Percentiles rank a stretch among this genome's conserved stretches.
Evolutionary conservation across 352 stramenopile genomes (phyloP).

Genomic region (Phytophthora melonis): DNA sequence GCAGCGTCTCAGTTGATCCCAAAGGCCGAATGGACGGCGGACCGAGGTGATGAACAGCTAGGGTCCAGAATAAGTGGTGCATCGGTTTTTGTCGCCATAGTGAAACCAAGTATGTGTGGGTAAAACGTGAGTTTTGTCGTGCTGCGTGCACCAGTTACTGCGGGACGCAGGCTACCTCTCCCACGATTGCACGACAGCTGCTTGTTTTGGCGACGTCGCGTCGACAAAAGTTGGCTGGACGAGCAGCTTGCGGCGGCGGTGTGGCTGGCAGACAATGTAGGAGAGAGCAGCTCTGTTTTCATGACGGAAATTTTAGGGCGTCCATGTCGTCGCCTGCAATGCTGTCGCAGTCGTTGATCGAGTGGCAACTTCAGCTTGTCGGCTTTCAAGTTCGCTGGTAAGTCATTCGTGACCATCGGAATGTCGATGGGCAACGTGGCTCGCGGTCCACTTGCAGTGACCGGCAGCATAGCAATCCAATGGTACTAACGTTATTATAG

Average conservation of each 20-base stretch:
- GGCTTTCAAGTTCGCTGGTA: no score
- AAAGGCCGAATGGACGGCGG: slow-evolving; percentile 19
- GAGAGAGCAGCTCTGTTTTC: no score
- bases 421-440: no score
- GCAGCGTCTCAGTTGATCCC: slow-evolving; percentile 14
- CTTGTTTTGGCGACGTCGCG: background rate
- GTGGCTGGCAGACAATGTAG: no score
- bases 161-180: background rate
- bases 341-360: no score
- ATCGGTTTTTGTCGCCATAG: slow-evolving; percentile 13
- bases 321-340: background rate
- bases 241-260: background rate
- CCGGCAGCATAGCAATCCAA: no score
- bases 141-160: background rate
- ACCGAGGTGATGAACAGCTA: background rate
- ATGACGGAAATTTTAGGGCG: background rate
- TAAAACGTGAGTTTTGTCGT: no score
- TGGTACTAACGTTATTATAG: no score
- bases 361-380: no score
- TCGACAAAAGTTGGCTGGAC: background rate
- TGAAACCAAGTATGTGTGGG: background rate
- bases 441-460: no score
- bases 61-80: slow-evolving; percentile 12
- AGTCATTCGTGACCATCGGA: no score
- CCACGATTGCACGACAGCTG: background rate